Conservation (phyloP, 257 asterid genomes). For the Salvia hispanica region DNA sequence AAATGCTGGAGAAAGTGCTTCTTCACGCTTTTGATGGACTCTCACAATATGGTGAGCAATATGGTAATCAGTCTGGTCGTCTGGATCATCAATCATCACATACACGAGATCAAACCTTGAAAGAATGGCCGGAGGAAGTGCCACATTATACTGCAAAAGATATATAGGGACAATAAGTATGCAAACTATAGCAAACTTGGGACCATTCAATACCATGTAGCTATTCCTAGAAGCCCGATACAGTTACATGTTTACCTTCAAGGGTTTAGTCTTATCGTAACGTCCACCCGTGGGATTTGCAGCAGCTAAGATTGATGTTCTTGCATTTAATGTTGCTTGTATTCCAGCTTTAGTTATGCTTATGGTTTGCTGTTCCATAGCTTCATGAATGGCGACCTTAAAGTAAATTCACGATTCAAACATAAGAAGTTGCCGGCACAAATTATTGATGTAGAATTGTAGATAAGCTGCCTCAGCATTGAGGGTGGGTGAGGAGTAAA, state of each 20-base stretch:
- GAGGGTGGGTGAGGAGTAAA: background rate
- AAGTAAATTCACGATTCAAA: conserved; percentile 28
- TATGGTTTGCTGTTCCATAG: conserved; percentile 99
- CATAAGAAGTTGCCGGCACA: conserved; percentile 24
- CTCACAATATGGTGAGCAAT: conserved; percentile 95
- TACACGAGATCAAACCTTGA: conserved; percentile 97
- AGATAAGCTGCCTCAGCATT: conserved; percentile 5
- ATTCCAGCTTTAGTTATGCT: conserved; percentile 99
- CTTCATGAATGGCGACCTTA: conserved; percentile 99
- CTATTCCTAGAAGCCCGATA: background rate
- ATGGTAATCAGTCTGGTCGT: conserved; percentile 86
- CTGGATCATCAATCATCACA: conserved; percentile 99
- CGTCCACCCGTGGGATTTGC: conserved; percentile 99
- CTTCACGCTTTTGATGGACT: conserved; percentile 84
- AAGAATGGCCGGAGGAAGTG: conserved; percentile 98
- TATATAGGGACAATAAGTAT: conserved; percentile 29
- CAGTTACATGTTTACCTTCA: conserved; percentile 59
- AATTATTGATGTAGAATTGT: conserved; percentile 20
- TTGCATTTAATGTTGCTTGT: conserved; percentile 97
- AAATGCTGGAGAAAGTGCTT: conserved; percentile 85
- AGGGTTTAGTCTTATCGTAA: conserved; percentile 91
- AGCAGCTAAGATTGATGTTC: conserved; percentile 98
- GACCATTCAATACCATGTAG: background rate
- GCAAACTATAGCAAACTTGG: conserved; percentile 8
- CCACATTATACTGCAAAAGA: conserved; percentile 87